These are phyloP conservation scores for Prunus mira DNA, from an alignment of 306 rosid species.

Conservation along the genomic window DNA sequence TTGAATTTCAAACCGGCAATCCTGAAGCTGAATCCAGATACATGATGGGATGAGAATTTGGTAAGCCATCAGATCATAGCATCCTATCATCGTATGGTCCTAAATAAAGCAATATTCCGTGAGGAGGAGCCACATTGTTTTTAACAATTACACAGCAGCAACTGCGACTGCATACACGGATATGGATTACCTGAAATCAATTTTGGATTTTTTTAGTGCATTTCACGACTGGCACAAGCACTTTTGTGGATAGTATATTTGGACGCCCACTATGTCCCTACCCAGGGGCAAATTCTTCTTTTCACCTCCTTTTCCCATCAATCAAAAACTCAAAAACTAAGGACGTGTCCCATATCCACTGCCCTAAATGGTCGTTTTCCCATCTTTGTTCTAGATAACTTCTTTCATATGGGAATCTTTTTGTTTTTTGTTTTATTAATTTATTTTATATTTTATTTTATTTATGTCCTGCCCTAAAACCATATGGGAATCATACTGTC, in stretches of 20 bases:
- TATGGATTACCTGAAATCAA: not conserved
- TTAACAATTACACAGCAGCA: not conserved
- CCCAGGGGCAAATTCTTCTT: conserved; percentile 30
- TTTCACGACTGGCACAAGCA: too few relatives aligned
- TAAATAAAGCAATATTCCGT: not conserved
- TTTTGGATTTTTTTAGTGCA: not conserved
- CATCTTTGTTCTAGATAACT: not conserved
- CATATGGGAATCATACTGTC: conserved; percentile 14
- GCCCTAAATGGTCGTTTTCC: conserved; percentile 33
- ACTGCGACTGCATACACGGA: not conserved
- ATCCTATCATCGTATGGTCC: not conserved
- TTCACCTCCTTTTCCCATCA: conserved; percentile 20
- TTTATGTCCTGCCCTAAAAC: not conserved
- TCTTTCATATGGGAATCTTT: not conserved
- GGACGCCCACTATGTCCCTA: too few relatives aligned
- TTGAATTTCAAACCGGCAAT: not conserved
- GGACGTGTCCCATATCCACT: conserved; percentile 33
- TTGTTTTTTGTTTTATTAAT: too few relatives aligned
- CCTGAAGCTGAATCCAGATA: not conserved
- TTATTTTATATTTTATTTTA: too few relatives aligned
- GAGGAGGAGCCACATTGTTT: not conserved
- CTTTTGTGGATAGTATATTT: too few relatives aligned
- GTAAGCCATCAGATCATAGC: not conserved
- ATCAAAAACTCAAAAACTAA: conserved; percentile 5
- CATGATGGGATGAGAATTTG: not conserved